phyloP scores from a whole-genome alignment of 2,329 filamentous ascomycete genomes.

The Bipolaris oryzae region DNA sequence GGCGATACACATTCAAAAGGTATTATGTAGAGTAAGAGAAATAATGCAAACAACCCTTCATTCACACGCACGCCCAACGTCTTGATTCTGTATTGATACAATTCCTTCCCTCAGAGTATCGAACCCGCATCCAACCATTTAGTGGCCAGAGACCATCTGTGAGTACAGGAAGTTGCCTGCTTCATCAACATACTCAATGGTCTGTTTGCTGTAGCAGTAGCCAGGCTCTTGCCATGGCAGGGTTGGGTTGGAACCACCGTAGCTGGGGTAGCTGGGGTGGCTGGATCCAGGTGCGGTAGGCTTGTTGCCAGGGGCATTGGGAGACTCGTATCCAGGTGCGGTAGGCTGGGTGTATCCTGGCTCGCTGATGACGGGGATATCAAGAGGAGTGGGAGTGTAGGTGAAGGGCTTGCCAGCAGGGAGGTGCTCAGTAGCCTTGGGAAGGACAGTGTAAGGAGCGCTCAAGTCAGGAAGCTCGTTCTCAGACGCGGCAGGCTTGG shows the following conservation, averaged over 20 bases:
- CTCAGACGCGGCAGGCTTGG: constrained; percentile 31
- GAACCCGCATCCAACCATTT: neutral
- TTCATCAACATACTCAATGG: constrained; percentile 44
- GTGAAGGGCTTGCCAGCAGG: constrained; percentile 41
- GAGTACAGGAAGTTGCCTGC: constrained; percentile 41
- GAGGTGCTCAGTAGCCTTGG: constrained; percentile 33
- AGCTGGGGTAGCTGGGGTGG: constrained; percentile 2
- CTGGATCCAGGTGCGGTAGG: neutral
- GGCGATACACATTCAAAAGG: constrained; percentile 15
- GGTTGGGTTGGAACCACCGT: constrained; percentile 24
- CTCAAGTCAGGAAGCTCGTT: constrained; percentile 39
- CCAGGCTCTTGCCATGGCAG: constrained; percentile 36
- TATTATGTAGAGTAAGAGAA: constrained; percentile 13
- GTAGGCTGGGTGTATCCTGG: constrained; percentile 18
- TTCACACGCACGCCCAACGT: constrained; percentile 6
- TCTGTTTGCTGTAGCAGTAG: constrained; percentile 40
- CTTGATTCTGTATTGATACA: neutral
- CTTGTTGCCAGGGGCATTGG: neutral
- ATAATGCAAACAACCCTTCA: constrained; percentile 3
- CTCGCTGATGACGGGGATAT: constrained; percentile 11
- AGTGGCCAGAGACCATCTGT: constrained; percentile 18
- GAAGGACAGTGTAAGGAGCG: constrained; percentile 36
- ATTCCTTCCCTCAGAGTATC: neutral
- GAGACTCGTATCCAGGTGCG: neutral
- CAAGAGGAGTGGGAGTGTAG: constrained; percentile 30